Evolutionary conservation across 2,329 filamentous ascomycete genomes (phyloP).

Genomic region (Claviceps maximensis): DNA sequence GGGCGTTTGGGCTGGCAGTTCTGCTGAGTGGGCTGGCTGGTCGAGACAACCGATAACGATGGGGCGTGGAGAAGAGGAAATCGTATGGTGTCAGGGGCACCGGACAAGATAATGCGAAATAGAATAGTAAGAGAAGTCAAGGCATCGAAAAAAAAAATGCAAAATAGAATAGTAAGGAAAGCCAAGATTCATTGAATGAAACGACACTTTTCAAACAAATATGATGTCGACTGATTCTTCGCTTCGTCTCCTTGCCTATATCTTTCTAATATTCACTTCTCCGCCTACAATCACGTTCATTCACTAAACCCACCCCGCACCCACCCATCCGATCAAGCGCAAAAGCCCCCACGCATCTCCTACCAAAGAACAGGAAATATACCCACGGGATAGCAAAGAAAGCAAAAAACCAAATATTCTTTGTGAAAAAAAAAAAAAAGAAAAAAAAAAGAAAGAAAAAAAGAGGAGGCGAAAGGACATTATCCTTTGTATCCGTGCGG

Average conservation of each 20-base stretch:
- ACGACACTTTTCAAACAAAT: no score
- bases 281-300: neutral
- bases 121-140: no score
- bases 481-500: neutral
- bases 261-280: neutral
- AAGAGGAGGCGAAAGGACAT: no score
- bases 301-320: neutral
- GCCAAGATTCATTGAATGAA: no score
- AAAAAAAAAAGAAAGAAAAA: neutral
- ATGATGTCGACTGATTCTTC: no score
- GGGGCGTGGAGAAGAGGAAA: no score
- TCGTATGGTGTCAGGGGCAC: neutral
- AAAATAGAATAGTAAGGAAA: no score
- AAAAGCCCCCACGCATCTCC: neutral
- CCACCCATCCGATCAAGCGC: neutral
- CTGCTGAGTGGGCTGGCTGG: conserved; percentile 69
- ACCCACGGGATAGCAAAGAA: neutral
- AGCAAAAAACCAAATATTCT: neutral
- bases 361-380: no score
- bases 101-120: neutral
- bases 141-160: no score
- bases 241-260: no score
- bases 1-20: conserved; percentile 60
- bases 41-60: no score
- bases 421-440: neutral